Percentiles rank a stretch among this genome's conserved stretches.
phyloP scores from a whole-genome alignment of 768 basidiomycete genomes.

The Rhodosporidiobolus odoratus region DNA sequence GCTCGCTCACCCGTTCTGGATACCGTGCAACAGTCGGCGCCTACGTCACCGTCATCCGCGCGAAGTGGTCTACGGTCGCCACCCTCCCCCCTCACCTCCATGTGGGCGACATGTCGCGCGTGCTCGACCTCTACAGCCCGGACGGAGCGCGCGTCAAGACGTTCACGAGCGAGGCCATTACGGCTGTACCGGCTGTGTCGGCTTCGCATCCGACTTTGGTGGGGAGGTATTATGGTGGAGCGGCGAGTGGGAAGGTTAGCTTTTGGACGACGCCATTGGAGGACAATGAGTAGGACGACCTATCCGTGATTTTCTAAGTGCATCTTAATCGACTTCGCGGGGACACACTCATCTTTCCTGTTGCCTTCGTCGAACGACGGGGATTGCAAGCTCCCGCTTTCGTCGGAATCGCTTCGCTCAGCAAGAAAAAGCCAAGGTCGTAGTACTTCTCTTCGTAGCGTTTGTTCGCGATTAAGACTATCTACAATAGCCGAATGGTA shows the following conservation, averaged over 20 bases:
- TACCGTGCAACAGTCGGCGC: conserved; percentile 45
- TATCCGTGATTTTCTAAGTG: no score
- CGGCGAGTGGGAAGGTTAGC: conserved; percentile 46
- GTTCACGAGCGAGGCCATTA: conserved; percentile 40
- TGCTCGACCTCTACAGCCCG: conserved; percentile 45
- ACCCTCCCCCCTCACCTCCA: conserved; percentile 20
- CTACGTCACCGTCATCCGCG: conserved; percentile 50
- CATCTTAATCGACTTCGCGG: no score
- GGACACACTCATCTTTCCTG: no score
- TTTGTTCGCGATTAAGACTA: no score
- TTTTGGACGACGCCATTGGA: conserved; percentile 37
- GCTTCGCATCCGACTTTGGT: conserved; percentile 46
- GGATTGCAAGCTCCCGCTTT: no score
- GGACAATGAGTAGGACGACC: not conserved
- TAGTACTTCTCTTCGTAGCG: no score
- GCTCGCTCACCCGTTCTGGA: no score
- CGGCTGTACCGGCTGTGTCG: conserved; percentile 49
- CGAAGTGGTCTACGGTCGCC: conserved; percentile 46
- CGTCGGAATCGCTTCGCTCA: no score
- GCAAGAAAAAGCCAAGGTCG: no score
- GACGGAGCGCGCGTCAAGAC: conserved; percentile 34
- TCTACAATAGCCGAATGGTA: no score
- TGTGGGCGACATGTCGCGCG: conserved; percentile 49
- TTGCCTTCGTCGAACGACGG: no score
- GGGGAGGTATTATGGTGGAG: conserved; percentile 47